These are phyloP conservation scores for Solanum pinnatisectum DNA, from an alignment of 257 asterid genomes.

Conservation along the genomic window DNA sequence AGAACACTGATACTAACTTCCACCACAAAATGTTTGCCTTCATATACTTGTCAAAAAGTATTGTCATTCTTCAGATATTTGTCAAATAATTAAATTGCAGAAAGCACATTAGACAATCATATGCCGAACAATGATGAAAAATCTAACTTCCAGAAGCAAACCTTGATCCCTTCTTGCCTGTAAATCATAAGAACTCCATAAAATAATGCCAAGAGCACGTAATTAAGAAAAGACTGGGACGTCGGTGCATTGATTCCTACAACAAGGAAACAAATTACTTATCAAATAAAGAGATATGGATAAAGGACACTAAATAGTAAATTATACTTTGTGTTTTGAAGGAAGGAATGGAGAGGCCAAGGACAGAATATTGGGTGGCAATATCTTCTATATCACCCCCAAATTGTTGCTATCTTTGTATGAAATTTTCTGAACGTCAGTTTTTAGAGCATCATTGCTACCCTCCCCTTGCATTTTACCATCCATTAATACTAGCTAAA, in stretches of 20 bases:
- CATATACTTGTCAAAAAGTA: background rate
- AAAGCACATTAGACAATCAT: background rate
- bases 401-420: background rate
- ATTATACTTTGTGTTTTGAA: background rate
- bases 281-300: background rate
- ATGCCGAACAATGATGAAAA: background rate
- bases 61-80: background rate
- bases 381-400: background rate
- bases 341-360: background rate
- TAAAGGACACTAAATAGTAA: background rate
- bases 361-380: background rate
- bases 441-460: background rate
- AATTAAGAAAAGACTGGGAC: conserved; percentile 90
- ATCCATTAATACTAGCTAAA: background rate
- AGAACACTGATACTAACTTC: background rate
- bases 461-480: background rate
- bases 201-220: conserved; percentile 67
- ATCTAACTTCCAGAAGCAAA: conserved; percentile 1
- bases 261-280: background rate
- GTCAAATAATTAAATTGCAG: background rate
- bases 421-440: background rate
- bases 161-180: conserved; percentile 77
- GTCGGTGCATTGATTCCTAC: conserved; percentile 95
- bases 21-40: background rate
- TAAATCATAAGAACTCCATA: conserved; percentile 72